phyloP scores from a whole-genome alignment of 2,329 filamentous ascomycete species.

The Immersiporthe knoxdaviesiana region DNA sequence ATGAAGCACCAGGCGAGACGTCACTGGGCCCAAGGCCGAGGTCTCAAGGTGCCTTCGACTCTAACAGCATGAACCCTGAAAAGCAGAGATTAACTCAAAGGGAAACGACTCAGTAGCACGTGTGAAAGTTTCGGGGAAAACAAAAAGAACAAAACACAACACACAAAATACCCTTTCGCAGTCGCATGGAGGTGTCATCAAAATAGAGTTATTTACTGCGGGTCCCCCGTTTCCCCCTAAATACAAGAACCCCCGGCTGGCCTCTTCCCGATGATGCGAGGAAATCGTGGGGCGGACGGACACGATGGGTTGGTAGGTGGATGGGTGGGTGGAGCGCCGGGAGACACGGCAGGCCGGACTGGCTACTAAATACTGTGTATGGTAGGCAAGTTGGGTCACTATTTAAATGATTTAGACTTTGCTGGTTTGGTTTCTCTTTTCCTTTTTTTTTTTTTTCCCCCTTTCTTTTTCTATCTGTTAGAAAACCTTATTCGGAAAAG shows the following conservation, averaged over 20 bases:
- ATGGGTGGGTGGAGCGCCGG: conserved; percentile 3
- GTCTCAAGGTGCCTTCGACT: background rate
- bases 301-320: no score
- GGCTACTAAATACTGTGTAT: no score
- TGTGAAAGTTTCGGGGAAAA: background rate
- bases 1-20: background rate
- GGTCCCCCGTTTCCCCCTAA: background rate
- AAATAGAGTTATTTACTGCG: conserved; percentile 4
- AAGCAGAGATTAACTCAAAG: background rate
- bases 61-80: background rate
- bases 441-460: background rate
- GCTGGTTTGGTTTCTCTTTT: background rate
- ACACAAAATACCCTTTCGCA: background rate
- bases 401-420: background rate
- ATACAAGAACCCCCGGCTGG: background rate
- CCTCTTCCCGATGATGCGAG: background rate
- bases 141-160: no score
- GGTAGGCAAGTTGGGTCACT: no score
- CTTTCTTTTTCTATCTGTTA: no score
- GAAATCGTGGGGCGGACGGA: background rate
- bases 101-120: background rate
- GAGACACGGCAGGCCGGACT: background rate
- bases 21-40: background rate
- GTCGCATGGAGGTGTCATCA: background rate
- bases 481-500: no score